Conservation (phyloP, 2,329 filamentous ascomycete genomes). For the Paraphoma sp. region DNA sequence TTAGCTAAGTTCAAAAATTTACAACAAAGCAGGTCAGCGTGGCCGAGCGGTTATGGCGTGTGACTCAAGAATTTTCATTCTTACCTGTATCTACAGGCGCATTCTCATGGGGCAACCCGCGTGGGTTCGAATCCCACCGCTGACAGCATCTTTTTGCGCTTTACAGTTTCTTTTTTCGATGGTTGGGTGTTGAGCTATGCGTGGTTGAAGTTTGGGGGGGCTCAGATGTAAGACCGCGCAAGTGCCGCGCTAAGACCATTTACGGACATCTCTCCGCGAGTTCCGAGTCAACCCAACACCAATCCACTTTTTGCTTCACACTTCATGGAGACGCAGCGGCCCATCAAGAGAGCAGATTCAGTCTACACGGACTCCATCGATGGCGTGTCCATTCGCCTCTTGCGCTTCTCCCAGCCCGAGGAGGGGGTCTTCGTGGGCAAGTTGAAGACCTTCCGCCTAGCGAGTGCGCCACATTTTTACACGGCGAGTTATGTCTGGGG, state of each 20-base stretch:
- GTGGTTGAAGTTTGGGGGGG: background rate
- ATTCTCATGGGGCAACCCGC: conserved; percentile 12
- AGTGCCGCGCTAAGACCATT: background rate
- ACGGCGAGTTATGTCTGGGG: conserved; percentile 41
- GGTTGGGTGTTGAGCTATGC: background rate
- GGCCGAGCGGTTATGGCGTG: conserved; percentile 7
- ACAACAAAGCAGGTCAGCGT: no score
- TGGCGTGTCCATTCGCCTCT: conserved; percentile 28
- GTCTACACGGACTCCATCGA: conserved; percentile 17
- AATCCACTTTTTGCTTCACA: background rate
- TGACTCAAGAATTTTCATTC: conserved; percentile 8
- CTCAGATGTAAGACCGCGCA: background rate
- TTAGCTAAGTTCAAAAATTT: no score
- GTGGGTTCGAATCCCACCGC: conserved; percentile 10
- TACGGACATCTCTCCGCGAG: background rate
- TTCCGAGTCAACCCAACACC: background rate
- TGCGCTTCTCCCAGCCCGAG: conserved; percentile 20
- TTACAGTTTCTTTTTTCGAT: background rate
- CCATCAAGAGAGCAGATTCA: conserved; percentile 5
- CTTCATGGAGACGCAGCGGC: conserved; percentile 5
- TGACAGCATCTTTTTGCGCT: conserved; percentile 5
- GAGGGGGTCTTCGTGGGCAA: conserved; percentile 24
- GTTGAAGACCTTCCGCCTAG: conserved; percentile 29
- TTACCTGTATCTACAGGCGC: conserved; percentile 1
- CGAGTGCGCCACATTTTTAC: conserved; percentile 33